phyloP scores from a whole-genome alignment of 1,284 basidiomycete species.

The Pseudozyma hubeiensis region DNA sequence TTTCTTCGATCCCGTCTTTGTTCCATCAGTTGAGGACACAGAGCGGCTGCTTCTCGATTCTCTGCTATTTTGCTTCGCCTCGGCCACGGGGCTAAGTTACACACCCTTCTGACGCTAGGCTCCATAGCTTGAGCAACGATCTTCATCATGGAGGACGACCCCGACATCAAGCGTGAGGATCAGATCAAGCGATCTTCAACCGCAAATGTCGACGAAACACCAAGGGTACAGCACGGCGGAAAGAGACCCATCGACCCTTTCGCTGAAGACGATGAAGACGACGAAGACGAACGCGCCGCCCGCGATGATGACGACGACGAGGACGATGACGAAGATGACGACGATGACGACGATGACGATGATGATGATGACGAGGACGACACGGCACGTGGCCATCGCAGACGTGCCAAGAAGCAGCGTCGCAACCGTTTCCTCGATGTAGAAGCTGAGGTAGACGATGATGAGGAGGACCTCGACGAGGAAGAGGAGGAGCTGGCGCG shows the following conservation, averaged over 20 bases:
- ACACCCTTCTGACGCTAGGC: neutral
- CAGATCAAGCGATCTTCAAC: neutral
- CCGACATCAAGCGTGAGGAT: constrained; percentile 40
- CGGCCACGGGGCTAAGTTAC: too few relatives aligned
- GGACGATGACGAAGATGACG: constrained; percentile 61
- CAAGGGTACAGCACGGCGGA: constrained; percentile 30
- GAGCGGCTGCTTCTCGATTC: neutral
- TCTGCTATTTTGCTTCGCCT: neutral
- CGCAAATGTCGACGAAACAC: constrained; percentile 7
- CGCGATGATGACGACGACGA: constrained; percentile 60
- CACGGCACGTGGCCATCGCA: constrained; percentile 34
- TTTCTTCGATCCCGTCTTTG: neutral
- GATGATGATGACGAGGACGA: constrained; percentile 57
- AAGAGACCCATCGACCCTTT: constrained; percentile 42
- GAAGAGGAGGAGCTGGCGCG: constrained; percentile 68
- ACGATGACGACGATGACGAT: constrained; percentile 61
- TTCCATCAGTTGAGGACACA: neutral
- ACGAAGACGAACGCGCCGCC: constrained; percentile 53
- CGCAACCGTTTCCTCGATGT: constrained; percentile 89
- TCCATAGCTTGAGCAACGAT: constrained; percentile 10
- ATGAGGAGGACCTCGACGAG: constrained; percentile 68
- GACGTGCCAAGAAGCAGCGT: constrained; percentile 56
- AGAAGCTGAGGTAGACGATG: constrained; percentile 86
- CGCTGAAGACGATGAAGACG: constrained; percentile 55
- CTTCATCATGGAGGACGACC: constrained; percentile 29